Percentiles rank a stretch among this genome's conserved stretches.
phyloP scores from a whole-genome alignment of 2,329 filamentous ascomycete species.

The Fusarium hostae region DNA sequence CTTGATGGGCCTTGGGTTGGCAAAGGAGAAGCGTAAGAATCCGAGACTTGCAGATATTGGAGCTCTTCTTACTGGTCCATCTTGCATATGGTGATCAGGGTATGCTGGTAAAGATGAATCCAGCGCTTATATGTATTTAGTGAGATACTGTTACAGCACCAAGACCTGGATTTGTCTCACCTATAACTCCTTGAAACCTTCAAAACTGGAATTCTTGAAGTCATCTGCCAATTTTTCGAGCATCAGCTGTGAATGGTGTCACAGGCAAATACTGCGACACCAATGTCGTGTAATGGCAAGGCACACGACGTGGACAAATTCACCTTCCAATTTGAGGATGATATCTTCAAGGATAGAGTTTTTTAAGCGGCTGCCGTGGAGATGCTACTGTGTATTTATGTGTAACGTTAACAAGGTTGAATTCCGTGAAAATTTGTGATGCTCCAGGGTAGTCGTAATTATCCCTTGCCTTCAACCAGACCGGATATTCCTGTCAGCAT shows the following conservation, averaged over 20 bases:
- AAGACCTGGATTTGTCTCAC: not conserved
- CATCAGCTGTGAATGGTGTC: not conserved
- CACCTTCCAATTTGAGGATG: not conserved
- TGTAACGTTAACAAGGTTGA: not conserved
- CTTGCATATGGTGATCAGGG: conserved; percentile 18
- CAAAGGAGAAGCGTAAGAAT: conserved; percentile 1
- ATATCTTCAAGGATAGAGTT: not conserved
- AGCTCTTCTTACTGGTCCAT: conserved; percentile 10
- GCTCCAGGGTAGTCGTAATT: conserved; percentile 13
- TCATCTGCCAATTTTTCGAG: not conserved
- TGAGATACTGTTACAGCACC: not conserved
- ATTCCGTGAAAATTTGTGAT: not conserved
- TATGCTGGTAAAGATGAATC: not conserved
- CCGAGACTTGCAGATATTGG: conserved; percentile 25
- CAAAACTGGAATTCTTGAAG: not conserved
- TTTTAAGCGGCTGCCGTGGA: conserved; percentile 1
- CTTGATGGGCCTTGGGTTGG: not conserved
- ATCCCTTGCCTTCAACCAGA: not conserved
- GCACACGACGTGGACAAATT: not conserved
- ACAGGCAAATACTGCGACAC: not conserved
- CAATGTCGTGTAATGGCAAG: not conserved
- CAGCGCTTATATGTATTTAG: not conserved
- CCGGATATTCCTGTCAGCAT: not conserved
- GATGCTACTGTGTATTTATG: not conserved
- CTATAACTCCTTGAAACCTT: not conserved